These are phyloP conservation scores for Anastatica hierochuntica DNA, from an alignment of 345 rosid genomes.

Conservation along the genomic window DNA sequence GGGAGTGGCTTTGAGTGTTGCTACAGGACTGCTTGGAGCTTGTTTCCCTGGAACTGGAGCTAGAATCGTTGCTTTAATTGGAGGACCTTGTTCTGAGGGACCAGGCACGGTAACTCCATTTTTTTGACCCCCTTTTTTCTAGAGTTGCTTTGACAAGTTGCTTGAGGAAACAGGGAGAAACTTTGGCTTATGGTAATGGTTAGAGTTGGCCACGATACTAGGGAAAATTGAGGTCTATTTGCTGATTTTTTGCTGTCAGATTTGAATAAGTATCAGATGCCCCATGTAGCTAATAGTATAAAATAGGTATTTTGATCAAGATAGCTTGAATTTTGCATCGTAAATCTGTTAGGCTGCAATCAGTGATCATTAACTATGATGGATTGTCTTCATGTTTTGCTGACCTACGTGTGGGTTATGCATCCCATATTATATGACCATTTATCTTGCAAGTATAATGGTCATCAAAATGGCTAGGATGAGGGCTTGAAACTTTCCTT, in stretches of 20 bases:
- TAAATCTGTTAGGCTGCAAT: background rate
- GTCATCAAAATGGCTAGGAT: conserved; percentile 3
- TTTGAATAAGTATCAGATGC: background rate
- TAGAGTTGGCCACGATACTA: conserved; percentile 9
- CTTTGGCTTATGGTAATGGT: background rate
- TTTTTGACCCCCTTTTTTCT: conserved; percentile 15
- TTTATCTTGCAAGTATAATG: conserved; percentile 1
- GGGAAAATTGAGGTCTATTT: background rate
- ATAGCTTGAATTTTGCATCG: no score
- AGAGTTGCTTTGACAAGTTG: background rate
- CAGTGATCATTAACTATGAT: background rate
- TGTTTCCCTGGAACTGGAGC: conserved; percentile 96
- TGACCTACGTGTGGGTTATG: background rate
- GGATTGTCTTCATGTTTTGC: background rate
- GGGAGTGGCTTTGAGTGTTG: conserved; percentile 93
- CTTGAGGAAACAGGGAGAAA: background rate
- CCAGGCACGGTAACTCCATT: conserved; percentile 83
- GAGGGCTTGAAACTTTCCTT: background rate
- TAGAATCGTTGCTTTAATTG: conserved; percentile 87
- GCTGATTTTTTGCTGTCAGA: background rate
- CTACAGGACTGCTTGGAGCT: conserved; percentile 86
- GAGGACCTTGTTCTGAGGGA: conserved; percentile 51
- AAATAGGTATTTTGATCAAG: conserved; percentile 1
- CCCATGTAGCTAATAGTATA: background rate
- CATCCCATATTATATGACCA: background rate